Evolutionary conservation across 2,329 filamentous ascomycete species (phyloP), one percentile per base, ranked within the genome.

Genomic region (Fusarium incarnatum): DNA sequence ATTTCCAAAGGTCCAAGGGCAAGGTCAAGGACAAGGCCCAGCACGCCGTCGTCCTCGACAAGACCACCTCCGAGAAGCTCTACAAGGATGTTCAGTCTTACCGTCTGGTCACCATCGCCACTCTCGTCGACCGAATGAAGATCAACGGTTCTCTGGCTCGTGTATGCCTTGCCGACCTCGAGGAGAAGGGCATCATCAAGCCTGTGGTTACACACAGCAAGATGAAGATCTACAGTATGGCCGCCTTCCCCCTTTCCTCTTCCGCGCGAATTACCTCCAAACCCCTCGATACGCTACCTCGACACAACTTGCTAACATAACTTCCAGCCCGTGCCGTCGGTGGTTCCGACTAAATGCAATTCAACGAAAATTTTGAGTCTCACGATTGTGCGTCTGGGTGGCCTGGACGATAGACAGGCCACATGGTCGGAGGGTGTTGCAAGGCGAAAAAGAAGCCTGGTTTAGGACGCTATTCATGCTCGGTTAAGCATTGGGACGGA

Each of bases 1-100:
- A 49, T 64, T 48, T 47, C 52, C 37, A 56, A 73, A 75, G 73
- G 74, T 83, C 82, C 68, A 83, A 83, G 79, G 79, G 81, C 77
- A 88, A 84, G 94, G 96, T 99, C 89, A 99, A 99, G 96, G 96
- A 99, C 91, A 99, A 99, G 94, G 95, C 96, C 86, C 92, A 98
- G 85, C 96, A 99, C 91, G 93, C 93, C 85, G 96, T 99, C 86
- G 89, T 98, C 82, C 94, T 99, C 87, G 96, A 99, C 89, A 99
- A 99, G 91, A 83, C 88, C 86, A 97, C 92, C 82, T 92, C 92
- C 77, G 96, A 99, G 87, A 97, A 97, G 89, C 94, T 99, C 85
- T 92, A 97, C 90, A 99, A 99, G 90, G 96, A 99, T 90, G 97
- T 99, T 80, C 96, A 98, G 87, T 98, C 96, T 75, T 99, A 98